Base-by-base conservation (phyloP, 2,329 filamentous ascomycete species). In the Colletotrichum camelliae region DNA sequence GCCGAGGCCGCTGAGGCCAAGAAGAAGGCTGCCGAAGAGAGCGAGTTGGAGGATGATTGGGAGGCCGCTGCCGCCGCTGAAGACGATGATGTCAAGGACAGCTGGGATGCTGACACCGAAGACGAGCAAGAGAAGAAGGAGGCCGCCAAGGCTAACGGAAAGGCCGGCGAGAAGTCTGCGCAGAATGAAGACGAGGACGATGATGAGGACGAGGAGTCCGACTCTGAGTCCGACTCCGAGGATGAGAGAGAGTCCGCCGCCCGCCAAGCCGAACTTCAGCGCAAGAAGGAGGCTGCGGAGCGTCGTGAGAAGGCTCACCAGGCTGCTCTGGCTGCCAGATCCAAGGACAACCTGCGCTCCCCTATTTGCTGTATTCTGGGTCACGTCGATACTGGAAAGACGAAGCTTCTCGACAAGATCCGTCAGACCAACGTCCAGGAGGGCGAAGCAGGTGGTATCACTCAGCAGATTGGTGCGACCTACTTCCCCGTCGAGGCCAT, bases 371-470 rank as follows among this genome's bases (percentile, higher is more conserved):
- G 96, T 94, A 99, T 99, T 91, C 92, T 99, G 78, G 97, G 97
- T 82, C 97, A 99, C 92, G 97, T 99, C 91, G 97, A 99, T 93
- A 99, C 97, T 61, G 97, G 97, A 85, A 99, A 99, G 89, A 99
- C 97, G n/a, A 99, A 98, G 88, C 89, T 99, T 78, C 91, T 99
- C 74, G 97, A 99, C 89, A 99, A 99, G 89, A 95, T 99, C 82
- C 94, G 97, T 82, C 96, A 98, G 86, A 98, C 97, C 74, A 98
- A 99, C 83, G 97, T 99, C 43, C 97, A 99, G 84, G 97, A 98
- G 87, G 97, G 97, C 82, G 97, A 99, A 91, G 97, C 97, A 55
- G 97, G 97, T 90, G 97, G 97, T 93, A 99, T 99, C 82, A 99
- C 97, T 9, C 97, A 99, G 87, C 97, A 99, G 87, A 99, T 99